These are phyloP conservation scores for Neopestalotiopsis rosae DNA, from an alignment of 2,329 filamentous ascomycete species.

Conservation along the genomic window DNA sequence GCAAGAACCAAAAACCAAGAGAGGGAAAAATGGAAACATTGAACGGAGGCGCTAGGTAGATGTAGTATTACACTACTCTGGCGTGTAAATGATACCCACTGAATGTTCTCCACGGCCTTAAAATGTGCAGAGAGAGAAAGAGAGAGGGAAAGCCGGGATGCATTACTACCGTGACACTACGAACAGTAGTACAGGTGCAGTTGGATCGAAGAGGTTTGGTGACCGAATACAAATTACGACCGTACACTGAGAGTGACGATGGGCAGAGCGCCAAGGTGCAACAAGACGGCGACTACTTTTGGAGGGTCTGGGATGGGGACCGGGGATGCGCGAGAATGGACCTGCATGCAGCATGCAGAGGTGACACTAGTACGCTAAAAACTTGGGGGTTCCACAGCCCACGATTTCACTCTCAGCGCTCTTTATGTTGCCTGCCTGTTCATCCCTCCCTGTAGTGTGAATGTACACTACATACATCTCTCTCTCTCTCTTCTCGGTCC, in stretches of 20 bases:
- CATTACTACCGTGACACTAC: constrained; percentile 1
- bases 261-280: background rate
- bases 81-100: constrained; percentile 3
- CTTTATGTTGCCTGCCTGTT: no score
- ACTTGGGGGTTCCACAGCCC: background rate
- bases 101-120: background rate
- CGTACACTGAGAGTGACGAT: background rate
- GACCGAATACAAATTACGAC: background rate
- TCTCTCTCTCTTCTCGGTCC: background rate
- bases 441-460: background rate
- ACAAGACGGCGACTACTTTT: no score
- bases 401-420: background rate
- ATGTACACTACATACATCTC: no score
- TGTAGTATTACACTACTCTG: background rate
- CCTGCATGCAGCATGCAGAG: constrained; percentile 1
- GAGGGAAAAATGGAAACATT: background rate
- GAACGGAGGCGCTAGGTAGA: constrained; percentile 2
- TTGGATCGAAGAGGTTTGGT: background rate
- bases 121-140: background rate
- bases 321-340: background rate
- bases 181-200: background rate
- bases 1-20: background rate
- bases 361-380: background rate
- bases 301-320: background rate
- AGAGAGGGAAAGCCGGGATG: background rate